These are phyloP conservation scores for Boletus edulis DNA, from an alignment of 768 basidiomycete species.

Conservation along the genomic window DNA sequence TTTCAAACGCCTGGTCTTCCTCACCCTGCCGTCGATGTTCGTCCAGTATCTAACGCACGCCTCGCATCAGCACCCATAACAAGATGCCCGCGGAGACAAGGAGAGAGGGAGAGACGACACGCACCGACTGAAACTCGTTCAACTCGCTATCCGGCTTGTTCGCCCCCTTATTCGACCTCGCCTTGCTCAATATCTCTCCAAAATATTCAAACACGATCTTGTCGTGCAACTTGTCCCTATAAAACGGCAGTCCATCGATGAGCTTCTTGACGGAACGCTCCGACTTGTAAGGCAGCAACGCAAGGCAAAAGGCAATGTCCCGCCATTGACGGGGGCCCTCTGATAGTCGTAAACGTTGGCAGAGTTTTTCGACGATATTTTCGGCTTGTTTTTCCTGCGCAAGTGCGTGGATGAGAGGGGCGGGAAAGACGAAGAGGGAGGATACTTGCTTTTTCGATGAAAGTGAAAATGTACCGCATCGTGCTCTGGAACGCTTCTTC, in stretches of 20 bases:
- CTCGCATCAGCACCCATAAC: neutral
- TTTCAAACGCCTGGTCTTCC: constrained; percentile 89
- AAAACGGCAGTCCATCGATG: constrained; percentile 87
- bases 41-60: constrained; percentile 64
- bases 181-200: constrained; percentile 89
- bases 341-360: constrained; percentile 88
- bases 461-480: constrained; percentile 92
- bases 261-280: constrained; percentile 96
- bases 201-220: constrained; percentile 76
- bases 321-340: constrained; percentile 95
- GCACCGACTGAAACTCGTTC: constrained; percentile 89
- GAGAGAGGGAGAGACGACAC: constrained; percentile 3
- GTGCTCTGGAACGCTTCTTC: constrained; percentile 92
- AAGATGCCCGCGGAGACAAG: neutral
- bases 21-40: constrained; percentile 82
- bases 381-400: constrained; percentile 95
- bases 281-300: constrained; percentile 93
- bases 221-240: constrained; percentile 96
- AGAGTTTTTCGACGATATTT: constrained; percentile 95
- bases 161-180: constrained; percentile 84
- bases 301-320: constrained; percentile 94
- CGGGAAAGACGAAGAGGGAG: no score
- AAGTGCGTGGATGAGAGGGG: neutral
- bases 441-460: constrained; percentile 84
- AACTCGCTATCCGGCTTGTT: constrained; percentile 92